A percentile compares a stretch with the other conserved stretches of the same genome.
Conservation (phyloP, 2,329 filamentous ascomycete genomes). For the Colletotrichum limetticola region DNA sequence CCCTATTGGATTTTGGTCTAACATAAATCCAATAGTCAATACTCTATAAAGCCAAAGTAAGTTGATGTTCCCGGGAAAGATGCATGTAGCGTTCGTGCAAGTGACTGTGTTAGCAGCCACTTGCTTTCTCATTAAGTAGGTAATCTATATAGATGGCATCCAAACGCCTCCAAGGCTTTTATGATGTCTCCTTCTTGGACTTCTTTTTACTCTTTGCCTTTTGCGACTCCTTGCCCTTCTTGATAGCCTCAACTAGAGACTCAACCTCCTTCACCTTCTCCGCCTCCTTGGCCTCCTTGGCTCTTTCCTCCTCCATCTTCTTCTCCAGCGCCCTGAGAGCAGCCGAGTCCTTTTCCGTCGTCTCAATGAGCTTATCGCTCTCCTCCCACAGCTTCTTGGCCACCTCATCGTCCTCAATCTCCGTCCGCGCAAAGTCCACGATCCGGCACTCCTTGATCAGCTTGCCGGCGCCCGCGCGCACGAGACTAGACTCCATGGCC, state of each 20-base stretch:
- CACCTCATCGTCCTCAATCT: conserved; percentile 80
- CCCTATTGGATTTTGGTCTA: too few species aligned
- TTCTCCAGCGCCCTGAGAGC: conserved; percentile 59
- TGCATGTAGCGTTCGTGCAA: too few species aligned
- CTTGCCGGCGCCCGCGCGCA: conserved; percentile 69
- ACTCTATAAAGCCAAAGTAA: not conserved
- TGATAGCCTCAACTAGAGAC: conserved; percentile 56
- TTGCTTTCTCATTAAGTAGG: not conserved
- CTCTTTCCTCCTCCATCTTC: conserved; percentile 46
- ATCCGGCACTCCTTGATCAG: conserved; percentile 91
- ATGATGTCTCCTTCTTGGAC: conserved; percentile 41
- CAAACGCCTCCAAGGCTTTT: not conserved
- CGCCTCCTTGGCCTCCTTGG: conserved; percentile 45
- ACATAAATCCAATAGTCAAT: not conserved
- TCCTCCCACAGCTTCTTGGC: conserved; percentile 92
- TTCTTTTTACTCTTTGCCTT: conserved; percentile 43
- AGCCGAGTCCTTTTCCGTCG: conserved; percentile 83
- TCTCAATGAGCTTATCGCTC: conserved; percentile 85
- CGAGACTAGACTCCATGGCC: conserved; percentile 81
- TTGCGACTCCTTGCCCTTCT: conserved; percentile 44
- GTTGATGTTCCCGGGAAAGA: too few species aligned
- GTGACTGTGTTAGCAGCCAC: not conserved
- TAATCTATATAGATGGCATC: not conserved
- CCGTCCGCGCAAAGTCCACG: conserved; percentile 75
- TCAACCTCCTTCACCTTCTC: conserved; percentile 47